phyloP scores from a whole-genome alignment of 768 basidiomycete species.

The Trametes punicea region DNA sequence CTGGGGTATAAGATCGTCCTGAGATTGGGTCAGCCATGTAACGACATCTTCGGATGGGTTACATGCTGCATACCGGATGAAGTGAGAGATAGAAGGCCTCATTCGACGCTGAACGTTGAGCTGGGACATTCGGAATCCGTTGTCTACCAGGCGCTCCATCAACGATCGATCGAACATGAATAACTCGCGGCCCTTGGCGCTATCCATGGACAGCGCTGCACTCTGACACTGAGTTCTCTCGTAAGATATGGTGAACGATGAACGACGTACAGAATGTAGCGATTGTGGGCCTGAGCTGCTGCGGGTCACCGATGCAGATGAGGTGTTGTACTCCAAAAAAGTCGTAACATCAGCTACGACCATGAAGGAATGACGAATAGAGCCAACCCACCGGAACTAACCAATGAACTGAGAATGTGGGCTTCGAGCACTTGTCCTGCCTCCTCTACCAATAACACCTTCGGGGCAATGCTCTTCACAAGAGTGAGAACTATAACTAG shows the following conservation, averaged over 20 bases:
- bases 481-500: not conserved
- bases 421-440: constrained; percentile 83
- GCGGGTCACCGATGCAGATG: constrained; percentile 78
- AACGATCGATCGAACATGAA: constrained; percentile 63
- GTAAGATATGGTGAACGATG: not conserved
- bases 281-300: constrained; percentile 67
- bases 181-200: constrained; percentile 46
- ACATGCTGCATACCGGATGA: constrained; percentile 44
- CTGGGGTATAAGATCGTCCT: constrained; percentile 61
- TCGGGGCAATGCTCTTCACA: constrained; percentile 52
- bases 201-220: constrained; percentile 68
- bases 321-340: constrained; percentile 56
- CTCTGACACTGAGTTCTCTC: not conserved
- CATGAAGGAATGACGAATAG: not conserved
- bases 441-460: constrained; percentile 71
- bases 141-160: constrained; percentile 65
- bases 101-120: constrained; percentile 73
- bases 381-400: constrained; percentile 28
- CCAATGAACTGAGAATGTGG: constrained; percentile 63
- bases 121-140: constrained; percentile 60
- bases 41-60: not conserved
- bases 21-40: not conserved
- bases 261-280: constrained; percentile 53
- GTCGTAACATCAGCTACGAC: not conserved
- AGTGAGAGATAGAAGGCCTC: constrained; percentile 63